Base-by-base conservation (phyloP, 2,329 filamentous ascomycete species). In the Westerdykella aurantiaca region DNA sequence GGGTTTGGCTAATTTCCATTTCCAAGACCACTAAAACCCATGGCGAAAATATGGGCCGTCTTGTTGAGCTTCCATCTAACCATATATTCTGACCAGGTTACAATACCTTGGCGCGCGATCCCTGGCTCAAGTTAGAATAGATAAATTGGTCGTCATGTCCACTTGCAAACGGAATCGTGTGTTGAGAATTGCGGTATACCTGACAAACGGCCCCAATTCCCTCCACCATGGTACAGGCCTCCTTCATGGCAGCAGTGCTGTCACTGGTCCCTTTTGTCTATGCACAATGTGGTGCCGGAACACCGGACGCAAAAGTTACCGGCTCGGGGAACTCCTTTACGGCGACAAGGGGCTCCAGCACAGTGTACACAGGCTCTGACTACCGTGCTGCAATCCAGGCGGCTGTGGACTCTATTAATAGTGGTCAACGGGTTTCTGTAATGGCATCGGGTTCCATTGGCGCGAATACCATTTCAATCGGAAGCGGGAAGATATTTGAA, bases 391-490 rank as follows among this genome's bases (percentile, higher is more conserved):
- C 77, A 1, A 78, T 80, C 45, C 75, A 80, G 41, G 66, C 74
- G 0, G 78, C 76, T 0, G 56, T 80, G 14, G 75, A 79, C 52
- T 68, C 73, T 31, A 72, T 79, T 50, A 61, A 58, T 51, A 69
- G 67, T 39, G 77, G 77, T 6, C 73, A 80, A 57, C 74, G 77
- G 10, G 70, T 80, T 1, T 63, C 74, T 1, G 72, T 81, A 43
- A 71, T 77, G 0, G 76, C 77, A 0, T 77, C 74, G 0, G 77
- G 77, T 4, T 76, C 74, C 35, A 78, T 80, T 41, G 77, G 76
- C 23, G 70, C 73, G n/a, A 70, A 55, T 51, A 78, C 74, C 31
- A 73, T 80, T 55, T 70, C 60, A 18, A 71, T 80, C 48, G 51
- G 56, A 29, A 74, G 71, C 53, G 76, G 77, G 44, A 78, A 78